Evolutionary conservation across 2,329 filamentous ascomycete species (phyloP).

Genomic region (Ceratocystis alfenasii): DNA sequence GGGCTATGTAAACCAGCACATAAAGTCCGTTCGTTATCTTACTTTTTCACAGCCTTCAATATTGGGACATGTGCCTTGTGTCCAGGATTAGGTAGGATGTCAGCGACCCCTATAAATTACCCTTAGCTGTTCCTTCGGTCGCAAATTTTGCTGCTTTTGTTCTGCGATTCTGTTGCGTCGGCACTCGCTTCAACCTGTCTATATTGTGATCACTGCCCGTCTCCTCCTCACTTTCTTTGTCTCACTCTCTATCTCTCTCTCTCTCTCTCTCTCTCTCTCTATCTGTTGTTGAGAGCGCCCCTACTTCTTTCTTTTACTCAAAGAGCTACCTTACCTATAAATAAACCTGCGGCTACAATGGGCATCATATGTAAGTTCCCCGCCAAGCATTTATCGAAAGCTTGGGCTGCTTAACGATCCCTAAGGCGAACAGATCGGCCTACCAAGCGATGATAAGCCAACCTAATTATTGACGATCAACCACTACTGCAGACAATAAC

Average conservation of each 20-base stretch:
- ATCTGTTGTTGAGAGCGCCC: not conserved
- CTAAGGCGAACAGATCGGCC: not conserved
- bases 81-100: not conserved
- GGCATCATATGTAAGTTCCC: constrained; percentile 1
- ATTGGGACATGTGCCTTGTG: not conserved
- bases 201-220: no score
- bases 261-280: not conserved
- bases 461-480: not conserved
- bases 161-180: no score
- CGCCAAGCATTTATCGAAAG: not conserved
- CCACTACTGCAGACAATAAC: not conserved
- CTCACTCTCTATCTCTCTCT: not conserved
- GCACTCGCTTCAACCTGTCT: no score
- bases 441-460: not conserved
- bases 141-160: not conserved
- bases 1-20: no score
- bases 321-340: not conserved
- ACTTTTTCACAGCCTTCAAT: not conserved
- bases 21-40: no score
- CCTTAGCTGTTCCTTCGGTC: not conserved
- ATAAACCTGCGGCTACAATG: not conserved
- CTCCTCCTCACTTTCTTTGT: not conserved
- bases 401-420: not conserved
- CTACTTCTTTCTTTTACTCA: not conserved
- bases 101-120: not conserved